phyloP scores from a whole-genome alignment of 2,329 filamentous ascomycete genomes.

The Monosporascus sp. region DNA sequence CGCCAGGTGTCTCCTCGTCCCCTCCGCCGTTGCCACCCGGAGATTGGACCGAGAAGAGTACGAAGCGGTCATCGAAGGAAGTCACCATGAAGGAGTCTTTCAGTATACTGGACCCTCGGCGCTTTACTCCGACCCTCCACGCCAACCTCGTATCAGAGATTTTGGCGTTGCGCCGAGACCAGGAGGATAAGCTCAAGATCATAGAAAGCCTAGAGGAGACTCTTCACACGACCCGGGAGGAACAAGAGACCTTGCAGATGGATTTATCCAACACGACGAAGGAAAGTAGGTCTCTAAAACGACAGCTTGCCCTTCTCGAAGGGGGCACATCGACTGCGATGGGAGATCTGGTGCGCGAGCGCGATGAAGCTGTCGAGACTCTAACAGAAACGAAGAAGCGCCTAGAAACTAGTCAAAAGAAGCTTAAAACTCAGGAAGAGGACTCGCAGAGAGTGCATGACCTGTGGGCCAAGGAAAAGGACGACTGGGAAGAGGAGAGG shows the following conservation, averaged over 20 bases:
- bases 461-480: constrained; percentile 79
- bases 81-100: constrained; percentile 62
- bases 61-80: constrained; percentile 53
- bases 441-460: constrained; percentile 72
- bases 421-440: constrained; percentile 72
- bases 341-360: constrained; percentile 75
- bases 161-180: constrained; percentile 74
- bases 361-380: constrained; percentile 74
- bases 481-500: constrained; percentile 77
- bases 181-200: constrained; percentile 81
- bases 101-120: constrained; percentile 74
- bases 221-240: constrained; percentile 64
- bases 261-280: constrained; percentile 60
- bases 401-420: constrained; percentile 73
- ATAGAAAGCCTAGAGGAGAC: constrained; percentile 80
- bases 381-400: constrained; percentile 68
- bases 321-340: constrained; percentile 82
- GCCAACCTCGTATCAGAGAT: constrained; percentile 95
- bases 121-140: constrained; percentile 92
- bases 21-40: constrained; percentile 43
- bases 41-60: constrained; percentile 37
- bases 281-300: constrained; percentile 74
- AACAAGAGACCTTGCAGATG: constrained; percentile 66
- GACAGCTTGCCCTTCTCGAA: constrained; percentile 81
- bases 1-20: constrained; percentile 53